Base-by-base conservation (phyloP, 768 basidiomycete genomes). In the Macrolepiota fuliginosa region DNA sequence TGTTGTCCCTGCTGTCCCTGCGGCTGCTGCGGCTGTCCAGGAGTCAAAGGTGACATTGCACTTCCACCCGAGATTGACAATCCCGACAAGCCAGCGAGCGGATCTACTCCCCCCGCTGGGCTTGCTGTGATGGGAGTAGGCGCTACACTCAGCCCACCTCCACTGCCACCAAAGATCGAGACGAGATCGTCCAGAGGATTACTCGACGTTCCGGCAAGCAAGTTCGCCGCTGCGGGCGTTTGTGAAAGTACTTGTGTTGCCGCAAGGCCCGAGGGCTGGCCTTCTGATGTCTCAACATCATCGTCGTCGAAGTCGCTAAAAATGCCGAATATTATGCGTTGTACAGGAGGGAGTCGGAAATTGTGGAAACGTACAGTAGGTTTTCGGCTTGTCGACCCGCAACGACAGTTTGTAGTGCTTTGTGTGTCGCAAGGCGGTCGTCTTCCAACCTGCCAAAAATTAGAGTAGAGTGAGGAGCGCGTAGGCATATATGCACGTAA, bases 371-470 rank as follows among this genome's bases (percentile, higher is more conserved):
- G 37, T 65, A 83, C 83, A 98, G 88, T 4, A 97, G 77, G 72
- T 98, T 98, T 74, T 98, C 96, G 13, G 94, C 86, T 74, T 94
- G 91, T 74, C 95, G 92, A 10, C 96, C 96, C 2, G 88, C 87
- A 25, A 85, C 93, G 46, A 98, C 90, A 0, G 94, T 95, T 67
- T 95, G 89, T n/a, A 98, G 74, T 1, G 94, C 94, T 67, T 91
- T 94, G 69, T 92, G 83, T 24, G 89, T 78, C 1, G 87, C 85
- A 57, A 85, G 79, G 17, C 83, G 87, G 65, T 95, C 92, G 63
- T 93, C 92, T 5, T 79, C 79, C 50, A 81, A 74, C 57, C 84
- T 86, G 65, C 58, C 12, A 45, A n/a, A 37, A 50, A 66, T 63
- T 19, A 49, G 15, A 29, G 27, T 35, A 51, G 19, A 22, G 32